phyloP scores from a whole-genome alignment of 2,329 filamentous ascomycete genomes.

The Fusarium algeriense region DNA sequence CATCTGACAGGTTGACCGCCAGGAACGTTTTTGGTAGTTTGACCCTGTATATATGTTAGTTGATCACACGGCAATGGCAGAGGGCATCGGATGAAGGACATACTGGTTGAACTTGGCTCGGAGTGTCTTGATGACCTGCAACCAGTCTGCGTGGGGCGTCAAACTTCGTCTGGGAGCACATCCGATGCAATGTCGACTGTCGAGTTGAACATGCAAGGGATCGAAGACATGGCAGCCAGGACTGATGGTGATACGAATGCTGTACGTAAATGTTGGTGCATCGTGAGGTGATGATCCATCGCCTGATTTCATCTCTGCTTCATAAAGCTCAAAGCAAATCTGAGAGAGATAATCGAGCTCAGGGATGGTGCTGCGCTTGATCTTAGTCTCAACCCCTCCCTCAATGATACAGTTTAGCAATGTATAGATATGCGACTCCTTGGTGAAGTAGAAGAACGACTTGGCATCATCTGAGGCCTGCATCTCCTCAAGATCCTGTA shows the following conservation, averaged over 20 bases:
- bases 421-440: slow-evolving; percentile 98
- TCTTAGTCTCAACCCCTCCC: slow-evolving; percentile 96
- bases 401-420: slow-evolving; percentile 97
- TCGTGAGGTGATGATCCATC: slow-evolving; percentile 57
- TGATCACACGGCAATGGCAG: slow-evolving; percentile 10
- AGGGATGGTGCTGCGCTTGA: slow-evolving; percentile 92
- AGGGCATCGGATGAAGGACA: slow-evolving; percentile 49
- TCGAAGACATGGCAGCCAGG: slow-evolving; percentile 97
- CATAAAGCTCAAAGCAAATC: slow-evolving; percentile 98
- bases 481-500: slow-evolving; percentile 95
- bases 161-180: slow-evolving; percentile 90
- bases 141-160: slow-evolving; percentile 94
- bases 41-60: slow-evolving; percentile 59
- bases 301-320: slow-evolving; percentile 80
- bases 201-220: slow-evolving; percentile 94
- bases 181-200: slow-evolving; percentile 96
- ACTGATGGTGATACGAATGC: slow-evolving; percentile 94
- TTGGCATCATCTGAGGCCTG: slow-evolving; percentile 95
- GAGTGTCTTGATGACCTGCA: slow-evolving; percentile 94
- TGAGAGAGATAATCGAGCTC: slow-evolving; percentile 98
- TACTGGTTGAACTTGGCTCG: slow-evolving; percentile 95
- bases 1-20: slow-evolving; percentile 73
- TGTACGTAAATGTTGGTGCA: slow-evolving; percentile 87
- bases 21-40: slow-evolving; percentile 75
- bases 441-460: slow-evolving; percentile 98